Conservation (phyloP, 257 asterid species). For the Euphrasia confusa region DNA sequence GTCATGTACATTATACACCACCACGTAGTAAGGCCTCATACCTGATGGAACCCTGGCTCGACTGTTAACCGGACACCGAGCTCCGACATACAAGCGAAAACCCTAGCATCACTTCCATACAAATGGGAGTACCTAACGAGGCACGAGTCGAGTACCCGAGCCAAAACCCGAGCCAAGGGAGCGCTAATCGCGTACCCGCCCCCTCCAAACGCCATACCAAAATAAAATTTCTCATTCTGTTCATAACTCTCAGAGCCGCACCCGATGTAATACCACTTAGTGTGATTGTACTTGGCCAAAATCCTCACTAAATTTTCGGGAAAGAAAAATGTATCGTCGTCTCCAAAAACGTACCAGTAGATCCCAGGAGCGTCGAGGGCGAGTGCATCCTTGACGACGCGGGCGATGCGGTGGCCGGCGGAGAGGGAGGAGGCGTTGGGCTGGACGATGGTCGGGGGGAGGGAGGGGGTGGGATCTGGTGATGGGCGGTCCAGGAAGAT, state of each 20-base stretch:
- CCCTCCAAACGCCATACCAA: slow-evolving; percentile 82
- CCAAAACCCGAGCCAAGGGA: slow-evolving; percentile 59
- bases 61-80: slow-evolving; percentile 63
- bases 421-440: slow-evolving; percentile 37
- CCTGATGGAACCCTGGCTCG: slow-evolving; percentile 89
- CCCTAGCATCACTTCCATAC: slow-evolving; percentile 80
- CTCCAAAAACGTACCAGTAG: slow-evolving; percentile 72
- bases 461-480: slow-evolving; percentile 25
- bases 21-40: slow-evolving; percentile 5
- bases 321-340: slow-evolving; percentile 68
- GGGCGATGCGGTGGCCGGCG: slow-evolving; percentile 67
- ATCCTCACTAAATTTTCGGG: slow-evolving; percentile 50
- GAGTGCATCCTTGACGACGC: slow-evolving; percentile 51
- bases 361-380: slow-evolving; percentile 37
- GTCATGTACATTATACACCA: neutral
- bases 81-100: slow-evolving; percentile 74
- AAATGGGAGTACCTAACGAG: slow-evolving; percentile 62
- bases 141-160: slow-evolving; percentile 61
- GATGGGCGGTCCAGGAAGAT: slow-evolving; percentile 52
- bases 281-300: slow-evolving; percentile 56
- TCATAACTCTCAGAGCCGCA: slow-evolving; percentile 63
- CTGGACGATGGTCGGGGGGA: slow-evolving; percentile 49
- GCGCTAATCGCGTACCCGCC: slow-evolving; percentile 81
- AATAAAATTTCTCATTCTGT: slow-evolving; percentile 60
- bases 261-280: slow-evolving; percentile 59